Conservation (phyloP, 1,139 yeast genomes). For the Hyphopichia wangnamkhiaoensis region DNA sequence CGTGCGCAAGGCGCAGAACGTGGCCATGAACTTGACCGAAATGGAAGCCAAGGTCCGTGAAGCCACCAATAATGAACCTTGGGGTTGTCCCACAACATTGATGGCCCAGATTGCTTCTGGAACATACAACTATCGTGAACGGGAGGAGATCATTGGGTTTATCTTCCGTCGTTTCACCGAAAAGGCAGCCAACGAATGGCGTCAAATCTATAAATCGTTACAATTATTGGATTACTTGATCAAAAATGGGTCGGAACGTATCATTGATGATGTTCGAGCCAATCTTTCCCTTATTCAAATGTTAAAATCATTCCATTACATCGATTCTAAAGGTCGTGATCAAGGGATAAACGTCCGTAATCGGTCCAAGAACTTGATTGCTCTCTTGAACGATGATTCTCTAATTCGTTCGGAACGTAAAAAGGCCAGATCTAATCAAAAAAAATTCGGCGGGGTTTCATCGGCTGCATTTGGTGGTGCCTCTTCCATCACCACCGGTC, state of each 20-base stretch:
- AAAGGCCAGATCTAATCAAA: conserved; percentile 80
- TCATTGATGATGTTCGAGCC: conserved; percentile 91
- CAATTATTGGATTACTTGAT: conserved; percentile 88
- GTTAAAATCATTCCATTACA: conserved; percentile 92
- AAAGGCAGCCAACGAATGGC: conserved; percentile 95
- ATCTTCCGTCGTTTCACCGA: conserved; percentile 85
- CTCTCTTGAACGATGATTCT: conserved; percentile 73
- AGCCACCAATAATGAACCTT: conserved; percentile 97
- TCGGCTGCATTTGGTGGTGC: conserved; percentile 54
- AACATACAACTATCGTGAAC: conserved; percentile 81
- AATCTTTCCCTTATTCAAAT: conserved; percentile 80
- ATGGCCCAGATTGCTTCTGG: conserved; percentile 97
- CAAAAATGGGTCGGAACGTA: conserved; percentile 90
- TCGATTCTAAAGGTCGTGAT: conserved; percentile 91
- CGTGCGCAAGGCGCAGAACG: conserved; percentile 95
- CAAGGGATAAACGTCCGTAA: conserved; percentile 96
- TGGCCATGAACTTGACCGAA: conserved; percentile 90
- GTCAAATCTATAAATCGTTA: conserved; percentile 92
- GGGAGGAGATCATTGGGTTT: conserved; percentile 75
- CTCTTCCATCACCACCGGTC: conserved; percentile 38
- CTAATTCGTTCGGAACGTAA: conserved; percentile 82
- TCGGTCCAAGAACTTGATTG: conserved; percentile 75
- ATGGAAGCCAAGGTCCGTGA: conserved; percentile 97
- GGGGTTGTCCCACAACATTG: conserved; percentile 95
- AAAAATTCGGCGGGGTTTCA: conserved; percentile 76